Percentiles rank a stretch among this genome's conserved stretches.
These are phyloP conservation scores for Globisporangium megalacanthum DNA, from an alignment of 352 stramenopile genomes.

Conservation along the genomic window DNA sequence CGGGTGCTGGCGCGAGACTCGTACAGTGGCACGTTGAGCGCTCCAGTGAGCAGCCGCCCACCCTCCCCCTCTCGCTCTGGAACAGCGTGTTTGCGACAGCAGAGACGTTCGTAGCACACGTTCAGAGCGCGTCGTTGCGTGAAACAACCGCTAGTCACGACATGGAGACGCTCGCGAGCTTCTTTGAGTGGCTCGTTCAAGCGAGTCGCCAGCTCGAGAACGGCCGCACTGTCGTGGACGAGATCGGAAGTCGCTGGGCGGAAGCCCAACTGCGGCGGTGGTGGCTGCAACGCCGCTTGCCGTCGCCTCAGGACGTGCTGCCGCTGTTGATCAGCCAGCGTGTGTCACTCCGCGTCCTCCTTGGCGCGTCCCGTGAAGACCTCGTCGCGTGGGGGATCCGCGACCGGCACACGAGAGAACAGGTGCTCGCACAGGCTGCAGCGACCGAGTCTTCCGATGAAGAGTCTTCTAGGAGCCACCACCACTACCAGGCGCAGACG, in stretches of 20 bases:
- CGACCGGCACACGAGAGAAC: conserved; percentile 45
- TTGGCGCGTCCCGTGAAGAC: conserved; percentile 55
- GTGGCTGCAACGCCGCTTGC: conserved; percentile 37
- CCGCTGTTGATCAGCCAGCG: conserved; percentile 32
- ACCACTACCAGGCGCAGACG: conserved; percentile 1
- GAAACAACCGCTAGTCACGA: conserved; percentile 21
- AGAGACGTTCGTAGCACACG: conserved; percentile 33
- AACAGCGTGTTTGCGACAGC: conserved; percentile 36
- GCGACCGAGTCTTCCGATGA: too few relatives aligned
- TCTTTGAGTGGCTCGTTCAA: conserved; percentile 57
- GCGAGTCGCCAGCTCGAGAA: conserved; percentile 25
- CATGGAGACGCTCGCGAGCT: conserved; percentile 37
- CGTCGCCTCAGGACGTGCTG: conserved; percentile 34
- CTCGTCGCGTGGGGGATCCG: conserved; percentile 62
- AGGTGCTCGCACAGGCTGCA: conserved; percentile 32
- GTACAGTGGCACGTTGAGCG: conserved; percentile 43
- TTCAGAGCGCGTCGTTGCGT: conserved; percentile 23
- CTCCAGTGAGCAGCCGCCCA: neutral
- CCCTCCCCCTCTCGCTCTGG: conserved; percentile 24
- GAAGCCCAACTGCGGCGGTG: conserved; percentile 49
- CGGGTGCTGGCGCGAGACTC: conserved; percentile 14
- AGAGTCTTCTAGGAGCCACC: neutral
- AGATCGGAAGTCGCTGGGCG: conserved; percentile 40
- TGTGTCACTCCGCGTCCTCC: conserved; percentile 37
- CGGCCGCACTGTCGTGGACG: conserved; percentile 16